Conservation (phyloP, 2,329 filamentous ascomycete genomes). For the Aureobasidium sp. region DNA sequence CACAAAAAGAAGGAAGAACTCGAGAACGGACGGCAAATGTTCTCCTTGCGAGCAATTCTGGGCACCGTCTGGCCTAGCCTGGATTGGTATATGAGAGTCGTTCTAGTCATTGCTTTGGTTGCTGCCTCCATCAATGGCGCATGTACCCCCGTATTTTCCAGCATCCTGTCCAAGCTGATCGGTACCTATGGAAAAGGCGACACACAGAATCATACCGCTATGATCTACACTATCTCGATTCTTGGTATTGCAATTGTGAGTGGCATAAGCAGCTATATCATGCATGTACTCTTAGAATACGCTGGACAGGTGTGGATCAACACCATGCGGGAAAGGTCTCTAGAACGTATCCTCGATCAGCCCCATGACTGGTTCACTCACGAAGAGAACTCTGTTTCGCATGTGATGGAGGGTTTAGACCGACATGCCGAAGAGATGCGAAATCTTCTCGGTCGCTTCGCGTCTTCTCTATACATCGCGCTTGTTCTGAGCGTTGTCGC, state of each 20-base stretch:
- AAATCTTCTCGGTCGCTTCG: conserved; percentile 70
- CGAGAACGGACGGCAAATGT: background rate
- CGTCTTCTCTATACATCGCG: conserved; percentile 60
- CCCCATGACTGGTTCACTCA: conserved; percentile 70
- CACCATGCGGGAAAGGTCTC: conserved; percentile 55
- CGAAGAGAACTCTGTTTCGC: conserved; percentile 52
- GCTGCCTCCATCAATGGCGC: conserved; percentile 56
- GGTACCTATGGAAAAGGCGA: conserved; percentile 54
- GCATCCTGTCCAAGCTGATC: conserved; percentile 64
- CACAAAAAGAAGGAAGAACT: background rate
- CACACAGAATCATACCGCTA: conserved; percentile 41
- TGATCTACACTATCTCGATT: conserved; percentile 62
- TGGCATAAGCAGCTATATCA: conserved; percentile 53
- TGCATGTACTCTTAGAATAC: conserved; percentile 63
- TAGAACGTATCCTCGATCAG: conserved; percentile 64
- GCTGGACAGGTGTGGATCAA: conserved; percentile 72
- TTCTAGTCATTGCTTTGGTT: conserved; percentile 52
- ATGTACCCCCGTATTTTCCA: conserved; percentile 66
- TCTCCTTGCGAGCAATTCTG: conserved; percentile 46
- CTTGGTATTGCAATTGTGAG: conserved; percentile 60
- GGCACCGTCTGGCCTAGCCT: conserved; percentile 63
- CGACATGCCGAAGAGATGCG: conserved; percentile 81
- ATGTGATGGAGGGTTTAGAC: conserved; percentile 65
- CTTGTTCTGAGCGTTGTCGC: conserved; percentile 61
- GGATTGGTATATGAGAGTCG: conserved; percentile 38